These are phyloP conservation scores for Wickerhamiella alocasiicola DNA, from an alignment of 805 yeast species.

Conservation along the genomic window DNA sequence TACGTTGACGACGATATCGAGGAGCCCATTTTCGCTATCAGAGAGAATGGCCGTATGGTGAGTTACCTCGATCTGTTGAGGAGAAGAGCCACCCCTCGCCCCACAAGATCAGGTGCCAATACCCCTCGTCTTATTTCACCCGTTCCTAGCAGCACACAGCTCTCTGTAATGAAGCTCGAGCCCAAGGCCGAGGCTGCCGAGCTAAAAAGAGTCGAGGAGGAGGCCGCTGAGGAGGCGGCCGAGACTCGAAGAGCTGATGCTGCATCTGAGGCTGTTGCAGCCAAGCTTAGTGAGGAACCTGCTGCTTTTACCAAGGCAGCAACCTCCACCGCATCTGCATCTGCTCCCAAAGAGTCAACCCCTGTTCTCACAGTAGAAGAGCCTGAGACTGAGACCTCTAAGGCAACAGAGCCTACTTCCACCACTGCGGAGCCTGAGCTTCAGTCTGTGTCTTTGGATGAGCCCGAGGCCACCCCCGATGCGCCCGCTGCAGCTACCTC, in stretches of 20 bases:
- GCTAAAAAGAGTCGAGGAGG: not conserved
- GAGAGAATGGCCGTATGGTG: conserved; percentile 64
- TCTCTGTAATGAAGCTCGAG: conserved; percentile 1
- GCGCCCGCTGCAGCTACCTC: not conserved
- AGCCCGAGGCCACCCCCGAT: not conserved
- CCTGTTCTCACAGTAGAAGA: not conserved
- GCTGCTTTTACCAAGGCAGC: not conserved
- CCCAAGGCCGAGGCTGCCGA: conserved; percentile 1
- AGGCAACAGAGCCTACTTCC: not conserved
- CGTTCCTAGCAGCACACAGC: not conserved
- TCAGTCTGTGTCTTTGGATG: not conserved
- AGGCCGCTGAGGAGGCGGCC: not conserved
- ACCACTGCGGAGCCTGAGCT: not conserved
- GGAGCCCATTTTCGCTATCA: conserved; percentile 38
- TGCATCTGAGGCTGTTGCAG: not conserved
- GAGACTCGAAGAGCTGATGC: not conserved
- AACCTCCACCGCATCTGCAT: not conserved
- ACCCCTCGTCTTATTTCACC: conserved; percentile 15
- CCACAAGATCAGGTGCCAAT: conserved; percentile 2
- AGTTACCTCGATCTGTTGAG: conserved; percentile 47
- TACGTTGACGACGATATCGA: conserved; percentile 52
- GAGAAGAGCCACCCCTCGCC: not conserved
- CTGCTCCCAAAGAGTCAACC: not conserved
- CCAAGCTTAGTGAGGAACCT: not conserved
- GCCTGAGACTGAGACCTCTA: too few relatives aligned